Conservation (phyloP, 257 asterid species). For the Primulina tabacum region DNA sequence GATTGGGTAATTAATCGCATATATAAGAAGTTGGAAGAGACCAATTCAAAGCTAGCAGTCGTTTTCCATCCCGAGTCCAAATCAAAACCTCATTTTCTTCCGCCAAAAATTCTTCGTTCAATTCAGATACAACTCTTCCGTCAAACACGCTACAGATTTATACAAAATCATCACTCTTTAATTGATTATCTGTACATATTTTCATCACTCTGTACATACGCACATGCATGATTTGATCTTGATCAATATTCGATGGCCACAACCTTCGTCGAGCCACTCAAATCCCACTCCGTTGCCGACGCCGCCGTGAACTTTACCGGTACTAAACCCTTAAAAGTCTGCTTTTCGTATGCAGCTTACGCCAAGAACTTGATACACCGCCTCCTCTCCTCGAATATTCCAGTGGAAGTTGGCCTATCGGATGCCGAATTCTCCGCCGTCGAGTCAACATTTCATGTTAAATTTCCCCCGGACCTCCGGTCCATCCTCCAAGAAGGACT, state of each 20-base stretch:
- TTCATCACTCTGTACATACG: background rate
- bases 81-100: conserved; percentile 32
- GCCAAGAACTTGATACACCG: conserved; percentile 60
- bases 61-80: background rate
- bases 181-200: background rate
- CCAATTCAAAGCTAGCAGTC: conserved; percentile 23
- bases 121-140: background rate
- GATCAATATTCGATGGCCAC: conserved; percentile 35
- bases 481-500: conserved; percentile 83
- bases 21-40: too few species aligned
- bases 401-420: conserved; percentile 66
- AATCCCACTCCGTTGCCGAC: background rate
- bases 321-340: conserved; percentile 49
- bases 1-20: too few species aligned
- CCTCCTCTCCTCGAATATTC: conserved; percentile 49
- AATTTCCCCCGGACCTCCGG: conserved; percentile 86
- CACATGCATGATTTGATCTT: conserved; percentile 20
- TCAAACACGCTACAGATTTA: background rate
- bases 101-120: conserved; percentile 20
- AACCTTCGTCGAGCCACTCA: conserved; percentile 17
- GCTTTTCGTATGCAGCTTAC: conserved; percentile 90
- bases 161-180: conserved; percentile 7
- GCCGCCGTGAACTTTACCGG: background rate
- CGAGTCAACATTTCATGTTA: conserved; percentile 45
- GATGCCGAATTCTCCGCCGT: conserved; percentile 58